These are phyloP conservation scores for Suillus lakei DNA, from an alignment of 768 basidiomycete species.

Conservation along the genomic window DNA sequence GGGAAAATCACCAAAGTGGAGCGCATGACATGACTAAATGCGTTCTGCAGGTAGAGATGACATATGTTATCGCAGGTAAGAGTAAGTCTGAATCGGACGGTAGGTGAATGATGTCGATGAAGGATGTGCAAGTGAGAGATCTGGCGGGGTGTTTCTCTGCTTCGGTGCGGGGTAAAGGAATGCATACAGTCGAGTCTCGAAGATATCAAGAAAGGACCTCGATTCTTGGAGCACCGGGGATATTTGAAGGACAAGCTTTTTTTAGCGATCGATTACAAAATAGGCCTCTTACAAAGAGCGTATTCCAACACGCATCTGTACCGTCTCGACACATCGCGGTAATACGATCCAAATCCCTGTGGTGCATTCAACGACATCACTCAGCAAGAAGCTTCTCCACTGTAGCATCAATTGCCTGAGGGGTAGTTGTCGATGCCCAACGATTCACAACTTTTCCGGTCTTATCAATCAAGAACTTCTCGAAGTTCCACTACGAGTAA, in stretches of 20 bases:
- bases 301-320: background rate
- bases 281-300: background rate
- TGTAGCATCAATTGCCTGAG: slow-evolving; percentile 63
- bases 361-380: slow-evolving; percentile 14
- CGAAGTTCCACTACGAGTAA: slow-evolving; percentile 79
- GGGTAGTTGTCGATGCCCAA: slow-evolving; percentile 80
- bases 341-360: background rate
- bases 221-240: background rate
- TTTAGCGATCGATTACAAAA: background rate
- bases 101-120: too few relatives aligned
- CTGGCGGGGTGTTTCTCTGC: background rate
- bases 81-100: background rate
- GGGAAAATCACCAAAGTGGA: too few relatives aligned
- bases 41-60: too few relatives aligned
- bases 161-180: background rate
- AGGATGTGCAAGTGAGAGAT: too few relatives aligned
- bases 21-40: too few relatives aligned
- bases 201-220: background rate
- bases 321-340: background rate
- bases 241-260: background rate
- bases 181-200: background rate
- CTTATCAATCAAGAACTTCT: slow-evolving; percentile 84
- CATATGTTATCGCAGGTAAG: too few relatives aligned
- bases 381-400: slow-evolving; percentile 62
- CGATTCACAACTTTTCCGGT: slow-evolving; percentile 53